These are phyloP conservation scores for Pythium insidiosum DNA, from an alignment of 352 stramenopile genomes.

Conservation along the genomic window DNA sequence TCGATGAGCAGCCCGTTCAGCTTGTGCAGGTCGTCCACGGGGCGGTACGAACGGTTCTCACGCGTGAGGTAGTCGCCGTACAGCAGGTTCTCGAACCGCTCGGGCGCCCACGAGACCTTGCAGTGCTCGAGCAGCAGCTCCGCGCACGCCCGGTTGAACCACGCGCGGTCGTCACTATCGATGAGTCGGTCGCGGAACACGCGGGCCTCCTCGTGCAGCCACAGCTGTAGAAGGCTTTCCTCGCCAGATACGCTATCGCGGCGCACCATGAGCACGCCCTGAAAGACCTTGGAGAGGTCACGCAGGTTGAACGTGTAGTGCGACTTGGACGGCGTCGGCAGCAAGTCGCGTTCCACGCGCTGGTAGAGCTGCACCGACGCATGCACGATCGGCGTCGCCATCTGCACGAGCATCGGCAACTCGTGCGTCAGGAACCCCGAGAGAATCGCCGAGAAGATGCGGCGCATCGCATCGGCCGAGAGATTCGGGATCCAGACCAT, in stretches of 20 bases:
- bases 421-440: slow-evolving; percentile 73
- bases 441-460: slow-evolving; percentile 89
- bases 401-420: slow-evolving; percentile 59
- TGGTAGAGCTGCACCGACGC: slow-evolving; percentile 87
- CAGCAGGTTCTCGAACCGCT: slow-evolving; percentile 73
- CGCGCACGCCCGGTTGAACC: slow-evolving; percentile 80
- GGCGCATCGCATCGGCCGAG: slow-evolving; percentile 69
- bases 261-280: slow-evolving; percentile 90
- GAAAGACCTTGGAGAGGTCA: slow-evolving; percentile 91
- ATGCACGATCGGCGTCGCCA: slow-evolving; percentile 76
- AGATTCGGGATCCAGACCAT: slow-evolving; percentile 90
- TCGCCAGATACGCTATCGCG: slow-evolving; percentile 62
- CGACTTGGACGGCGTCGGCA: slow-evolving; percentile 88
- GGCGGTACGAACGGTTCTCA: slow-evolving; percentile 68
- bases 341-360: slow-evolving; percentile 81
- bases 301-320: slow-evolving; percentile 94
- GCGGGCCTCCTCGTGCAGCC: slow-evolving; percentile 88
- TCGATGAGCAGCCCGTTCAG: slow-evolving; percentile 79
- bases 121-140: slow-evolving; percentile 68
- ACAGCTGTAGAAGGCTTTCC: slow-evolving; percentile 79
- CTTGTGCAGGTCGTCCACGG: slow-evolving; percentile 55
- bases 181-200: slow-evolving; percentile 91
- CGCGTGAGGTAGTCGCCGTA: slow-evolving; percentile 89
- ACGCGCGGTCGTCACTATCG: slow-evolving; percentile 73
- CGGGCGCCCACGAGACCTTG: slow-evolving; percentile 44